Evolutionary conservation across 176 grass and related monocot species (phyloP), one percentile per base, ranked within the genome.

Genomic region (Carex kokanica): DNA sequence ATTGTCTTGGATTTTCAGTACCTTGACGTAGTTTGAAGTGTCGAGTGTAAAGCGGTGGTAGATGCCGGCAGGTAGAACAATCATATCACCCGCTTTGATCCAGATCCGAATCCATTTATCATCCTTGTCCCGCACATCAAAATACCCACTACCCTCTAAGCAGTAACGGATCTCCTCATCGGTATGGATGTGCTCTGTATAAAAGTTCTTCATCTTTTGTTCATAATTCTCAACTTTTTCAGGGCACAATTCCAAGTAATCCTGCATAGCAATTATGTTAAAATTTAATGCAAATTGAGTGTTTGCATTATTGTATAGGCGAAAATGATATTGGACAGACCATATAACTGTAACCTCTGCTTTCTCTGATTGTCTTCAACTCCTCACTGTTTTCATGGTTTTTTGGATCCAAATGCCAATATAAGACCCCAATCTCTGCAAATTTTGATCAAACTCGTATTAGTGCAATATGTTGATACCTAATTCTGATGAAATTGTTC

Each of bases 161-260:
- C 93, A 95, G 79, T 95, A 98, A 31, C 91, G 91, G 82, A 95
- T 98, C 91, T 95, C 96, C 87, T 98, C 96, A 2, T 95, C 96
- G 23, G 79, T 75, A 7, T 98, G 96, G 84, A 95, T 93, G 79
- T 98, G 96, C 79, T 98, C 91, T 45, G 40, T 56, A 86, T 91
- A 98, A 79, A 95, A 95, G 64, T 90, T 95, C 86, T 85, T 95
- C 53, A 98, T 27, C 79, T 93, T 98, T 78, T 98, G 90, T 74
- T 98, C 96, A 23, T 91, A 98, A 75, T 95, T 98, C 64, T 93
- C 95, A 45, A 98, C 80, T 86, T 93, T 95, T 14, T 77, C 89
- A n/a, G 89, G 95, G 47, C 86, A 91, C 80, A 98, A 87, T 6
- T 95, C 95, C 54, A 93, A 56, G 88, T 87, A 65, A 86, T 95